Percentiles rank a stretch among this genome's conserved stretches.
Conservation (phyloP, 2,329 filamentous ascomycete species). For the Chaetomium olivaceum region DNA sequence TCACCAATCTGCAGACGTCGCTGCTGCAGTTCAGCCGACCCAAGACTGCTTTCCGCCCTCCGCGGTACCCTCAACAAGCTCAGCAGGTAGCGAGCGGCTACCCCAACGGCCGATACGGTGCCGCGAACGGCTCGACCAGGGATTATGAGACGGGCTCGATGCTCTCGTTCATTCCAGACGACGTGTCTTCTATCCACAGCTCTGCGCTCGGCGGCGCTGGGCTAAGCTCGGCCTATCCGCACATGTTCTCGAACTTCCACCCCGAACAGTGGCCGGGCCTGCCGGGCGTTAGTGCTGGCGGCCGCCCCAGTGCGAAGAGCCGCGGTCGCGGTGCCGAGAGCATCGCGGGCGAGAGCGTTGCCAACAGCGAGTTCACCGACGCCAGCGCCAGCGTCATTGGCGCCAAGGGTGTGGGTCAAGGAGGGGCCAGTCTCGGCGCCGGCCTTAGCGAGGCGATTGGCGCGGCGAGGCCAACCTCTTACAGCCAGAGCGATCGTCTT, state of each 20-base stretch:
- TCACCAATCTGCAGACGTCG: constrained; percentile 94
- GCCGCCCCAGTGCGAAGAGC: constrained; percentile 65
- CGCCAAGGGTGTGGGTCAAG: constrained; percentile 74
- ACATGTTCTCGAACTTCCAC: constrained; percentile 93
- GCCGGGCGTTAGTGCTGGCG: constrained; percentile 58
- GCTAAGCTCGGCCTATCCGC: constrained; percentile 80
- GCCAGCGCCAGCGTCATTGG: constrained; percentile 75
- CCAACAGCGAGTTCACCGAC: constrained; percentile 87
- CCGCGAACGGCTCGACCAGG: constrained; percentile 44
- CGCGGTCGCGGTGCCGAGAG: constrained; percentile 72
- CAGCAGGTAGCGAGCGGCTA: constrained; percentile 54
- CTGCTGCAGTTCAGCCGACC: constrained; percentile 92
- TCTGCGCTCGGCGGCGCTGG: constrained; percentile 84
- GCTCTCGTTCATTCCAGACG: constrained; percentile 93
- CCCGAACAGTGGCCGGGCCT: constrained; percentile 86
- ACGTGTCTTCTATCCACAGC: constrained; percentile 93
- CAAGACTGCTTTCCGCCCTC: constrained; percentile 88
- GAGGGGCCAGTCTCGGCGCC: constrained; percentile 80
- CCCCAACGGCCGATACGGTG: constrained; percentile 46
- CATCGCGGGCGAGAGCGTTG: constrained; percentile 87
- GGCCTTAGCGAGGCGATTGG: constrained; percentile 76
- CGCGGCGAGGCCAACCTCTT: constrained; percentile 60
- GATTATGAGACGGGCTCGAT: constrained; percentile 81
- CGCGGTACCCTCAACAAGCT: constrained; percentile 72
- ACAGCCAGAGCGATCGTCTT: constrained; percentile 83